phyloP scores from a whole-genome alignment of 2,329 filamentous ascomycete species.

The Ophiostoma himal-ulmi region DNA sequence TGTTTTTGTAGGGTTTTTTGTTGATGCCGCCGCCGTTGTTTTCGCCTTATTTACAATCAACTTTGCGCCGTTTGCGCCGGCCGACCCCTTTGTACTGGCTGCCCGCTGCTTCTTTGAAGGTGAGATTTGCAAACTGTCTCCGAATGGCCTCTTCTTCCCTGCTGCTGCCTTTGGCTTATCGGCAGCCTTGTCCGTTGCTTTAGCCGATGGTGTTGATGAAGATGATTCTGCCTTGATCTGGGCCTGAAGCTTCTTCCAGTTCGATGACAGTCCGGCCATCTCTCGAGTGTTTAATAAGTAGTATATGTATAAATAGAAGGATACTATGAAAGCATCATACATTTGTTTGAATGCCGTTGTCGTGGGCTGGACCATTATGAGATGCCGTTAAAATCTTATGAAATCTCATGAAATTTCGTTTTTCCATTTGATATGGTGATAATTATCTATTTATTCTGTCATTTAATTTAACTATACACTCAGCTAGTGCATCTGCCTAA shows the following conservation, averaged over 20 bases:
- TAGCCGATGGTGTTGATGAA: constrained; percentile 22
- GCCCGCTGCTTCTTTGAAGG: constrained; percentile 23
- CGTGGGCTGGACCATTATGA: neutral
- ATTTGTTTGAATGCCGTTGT: neutral
- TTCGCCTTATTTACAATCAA: neutral
- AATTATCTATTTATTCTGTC: neutral
- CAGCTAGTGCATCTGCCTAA: neutral
- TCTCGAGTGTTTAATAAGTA: neutral
- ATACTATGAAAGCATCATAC: neutral
- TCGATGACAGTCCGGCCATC: constrained; percentile 54
- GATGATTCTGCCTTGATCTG: constrained; percentile 47
- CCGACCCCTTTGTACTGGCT: neutral
- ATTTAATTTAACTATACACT: neutral
- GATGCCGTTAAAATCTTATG: neutral
- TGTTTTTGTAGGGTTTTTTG: neutral
- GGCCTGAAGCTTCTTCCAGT: constrained; percentile 74
- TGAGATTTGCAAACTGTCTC: constrained; percentile 33
- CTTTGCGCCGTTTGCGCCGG: neutral
- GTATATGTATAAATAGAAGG: neutral
- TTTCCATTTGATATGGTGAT: neutral
- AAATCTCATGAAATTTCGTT: constrained; percentile 1
- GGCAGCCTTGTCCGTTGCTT: constrained; percentile 28
- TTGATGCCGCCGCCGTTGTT: neutral
- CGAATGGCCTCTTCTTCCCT: constrained; percentile 29
- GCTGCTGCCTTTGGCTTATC: constrained; percentile 28